phyloP scores from a whole-genome alignment of 31 red algal species.

The Bonnemaisonia californica region DNA sequence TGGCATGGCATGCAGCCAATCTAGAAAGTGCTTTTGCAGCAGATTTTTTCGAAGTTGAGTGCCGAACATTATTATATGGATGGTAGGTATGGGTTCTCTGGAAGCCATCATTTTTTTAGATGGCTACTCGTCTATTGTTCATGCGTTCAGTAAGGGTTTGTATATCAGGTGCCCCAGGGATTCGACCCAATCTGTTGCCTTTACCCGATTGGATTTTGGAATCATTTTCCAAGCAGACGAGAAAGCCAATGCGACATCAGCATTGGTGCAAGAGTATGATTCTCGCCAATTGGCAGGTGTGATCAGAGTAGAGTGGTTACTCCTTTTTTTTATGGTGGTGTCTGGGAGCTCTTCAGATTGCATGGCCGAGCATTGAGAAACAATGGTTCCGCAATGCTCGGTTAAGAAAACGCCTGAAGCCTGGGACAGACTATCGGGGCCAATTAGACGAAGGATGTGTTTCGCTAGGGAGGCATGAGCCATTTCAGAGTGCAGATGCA shows the following conservation, averaged over 20 bases:
- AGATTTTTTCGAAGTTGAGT: constrained; percentile 74
- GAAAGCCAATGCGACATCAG: neutral
- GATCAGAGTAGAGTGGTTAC: too few species aligned
- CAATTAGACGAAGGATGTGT: too few species aligned
- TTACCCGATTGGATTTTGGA: constrained; percentile 54
- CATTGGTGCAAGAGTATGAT: neutral
- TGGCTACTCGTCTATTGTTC: constrained; percentile 78
- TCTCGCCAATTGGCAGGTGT: too few species aligned
- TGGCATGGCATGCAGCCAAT: constrained; percentile 90
- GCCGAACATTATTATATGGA: constrained; percentile 91
- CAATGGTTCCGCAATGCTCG: too few species aligned
- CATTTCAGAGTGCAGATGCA: too few species aligned
- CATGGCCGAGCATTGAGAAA: too few species aligned
- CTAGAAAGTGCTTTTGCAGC: constrained; percentile 91
- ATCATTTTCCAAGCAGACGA: constrained; percentile 4
- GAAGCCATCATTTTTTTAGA: constrained; percentile 79
- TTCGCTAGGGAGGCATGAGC: too few species aligned
- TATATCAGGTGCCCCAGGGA: constrained; percentile 48
- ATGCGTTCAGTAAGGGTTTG: constrained; percentile 60
- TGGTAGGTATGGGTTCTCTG: constrained; percentile 74
- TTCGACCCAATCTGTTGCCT: constrained; percentile 53
- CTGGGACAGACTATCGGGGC: too few species aligned
- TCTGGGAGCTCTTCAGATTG: too few species aligned
- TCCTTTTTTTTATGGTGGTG: too few species aligned
- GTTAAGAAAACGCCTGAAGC: too few species aligned